phyloP scores from a whole-genome alignment of 345 rosid species.

The Populus davidiana region DNA sequence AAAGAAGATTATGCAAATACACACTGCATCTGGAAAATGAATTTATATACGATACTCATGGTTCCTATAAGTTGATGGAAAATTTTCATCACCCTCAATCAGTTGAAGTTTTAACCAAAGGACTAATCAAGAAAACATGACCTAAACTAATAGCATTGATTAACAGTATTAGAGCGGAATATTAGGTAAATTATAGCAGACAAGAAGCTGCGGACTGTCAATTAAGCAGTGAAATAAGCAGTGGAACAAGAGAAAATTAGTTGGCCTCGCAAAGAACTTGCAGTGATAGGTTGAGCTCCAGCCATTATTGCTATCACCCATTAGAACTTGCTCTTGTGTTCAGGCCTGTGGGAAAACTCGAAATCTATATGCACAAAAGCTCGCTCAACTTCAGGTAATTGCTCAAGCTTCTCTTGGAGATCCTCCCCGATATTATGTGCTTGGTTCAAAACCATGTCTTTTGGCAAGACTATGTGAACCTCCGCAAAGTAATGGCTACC shows the following conservation, averaged over 20 bases:
- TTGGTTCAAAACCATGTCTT: slow-evolving; percentile 56
- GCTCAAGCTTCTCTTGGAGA: slow-evolving; percentile 84
- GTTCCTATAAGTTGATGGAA: too few relatives aligned
- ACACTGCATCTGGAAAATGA: too few relatives aligned
- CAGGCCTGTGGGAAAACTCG: slow-evolving; percentile 74
- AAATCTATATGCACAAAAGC: slow-evolving; percentile 87
- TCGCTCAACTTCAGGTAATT: slow-evolving; percentile 71
- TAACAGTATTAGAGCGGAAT: neutral
- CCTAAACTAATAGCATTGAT: neutral
- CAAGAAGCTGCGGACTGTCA: neutral
- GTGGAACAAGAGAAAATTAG: neutral
- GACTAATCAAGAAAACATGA: neutral
- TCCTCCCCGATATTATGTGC: slow-evolving; percentile 84
- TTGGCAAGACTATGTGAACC: slow-evolving; percentile 73
- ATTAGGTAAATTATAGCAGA: neutral
- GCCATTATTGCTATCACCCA: neutral
- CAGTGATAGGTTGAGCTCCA: neutral
- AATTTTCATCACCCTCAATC: too few relatives aligned
- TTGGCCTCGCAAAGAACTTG: neutral
- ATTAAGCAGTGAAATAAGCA: neutral
- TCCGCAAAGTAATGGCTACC: slow-evolving; percentile 83
- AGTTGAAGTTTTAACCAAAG: too few relatives aligned
- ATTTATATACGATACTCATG: too few relatives aligned
- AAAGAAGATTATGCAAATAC: too few relatives aligned
- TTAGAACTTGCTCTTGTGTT: slow-evolving; percentile 51